phyloP scores from a whole-genome alignment of 768 basidiomycete genomes.

The Collybiopsis luxurians region DNA sequence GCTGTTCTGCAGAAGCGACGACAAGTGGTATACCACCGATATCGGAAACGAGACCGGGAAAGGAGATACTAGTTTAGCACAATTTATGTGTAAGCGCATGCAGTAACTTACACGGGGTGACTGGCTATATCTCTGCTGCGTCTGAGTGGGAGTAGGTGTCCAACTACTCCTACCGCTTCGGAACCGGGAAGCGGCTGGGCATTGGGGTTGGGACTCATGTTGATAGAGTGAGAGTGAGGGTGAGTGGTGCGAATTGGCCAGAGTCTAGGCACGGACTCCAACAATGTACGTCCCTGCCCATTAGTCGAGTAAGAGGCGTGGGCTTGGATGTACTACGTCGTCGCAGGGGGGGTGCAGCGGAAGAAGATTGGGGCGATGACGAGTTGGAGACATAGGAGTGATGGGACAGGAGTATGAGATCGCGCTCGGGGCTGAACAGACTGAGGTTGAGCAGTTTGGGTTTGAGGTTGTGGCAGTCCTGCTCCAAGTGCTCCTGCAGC shows the following conservation, averaged over 20 bases:
- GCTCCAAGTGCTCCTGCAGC: background rate
- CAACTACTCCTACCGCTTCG: slow-evolving; percentile 20
- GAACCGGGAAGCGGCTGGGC: too few species aligned
- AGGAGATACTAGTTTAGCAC: too few species aligned
- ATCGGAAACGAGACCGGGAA: too few species aligned
- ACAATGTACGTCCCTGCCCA: slow-evolving; percentile 21
- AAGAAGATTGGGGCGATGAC: slow-evolving; percentile 2
- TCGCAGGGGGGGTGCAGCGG: slow-evolving; percentile 14
- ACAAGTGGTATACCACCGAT: background rate
- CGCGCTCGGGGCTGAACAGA: slow-evolving; percentile 19
- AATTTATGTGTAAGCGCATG: too few species aligned
- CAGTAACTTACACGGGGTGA: slow-evolving; percentile 18
- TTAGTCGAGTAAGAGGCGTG: slow-evolving; percentile 29
- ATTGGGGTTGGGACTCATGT: too few species aligned
- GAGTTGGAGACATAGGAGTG: background rate
- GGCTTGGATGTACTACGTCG: slow-evolving; percentile 27
- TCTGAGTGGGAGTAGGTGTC: slow-evolving; percentile 29
- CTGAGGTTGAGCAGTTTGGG: slow-evolving; percentile 20
- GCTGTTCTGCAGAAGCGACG: background rate
- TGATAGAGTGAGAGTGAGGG: slow-evolving; percentile 30
- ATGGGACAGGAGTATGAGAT: slow-evolving; percentile 26
- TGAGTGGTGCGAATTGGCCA: slow-evolving; percentile 27
- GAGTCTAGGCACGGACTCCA: slow-evolving; percentile 30
- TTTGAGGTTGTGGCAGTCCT: background rate
- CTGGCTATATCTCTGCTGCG: slow-evolving; percentile 17